Evolutionary conservation across 768 basidiomycete species (phyloP), one percentile per base, ranked within the genome.

Genomic region (Panaeolus papilionaceus): DNA sequence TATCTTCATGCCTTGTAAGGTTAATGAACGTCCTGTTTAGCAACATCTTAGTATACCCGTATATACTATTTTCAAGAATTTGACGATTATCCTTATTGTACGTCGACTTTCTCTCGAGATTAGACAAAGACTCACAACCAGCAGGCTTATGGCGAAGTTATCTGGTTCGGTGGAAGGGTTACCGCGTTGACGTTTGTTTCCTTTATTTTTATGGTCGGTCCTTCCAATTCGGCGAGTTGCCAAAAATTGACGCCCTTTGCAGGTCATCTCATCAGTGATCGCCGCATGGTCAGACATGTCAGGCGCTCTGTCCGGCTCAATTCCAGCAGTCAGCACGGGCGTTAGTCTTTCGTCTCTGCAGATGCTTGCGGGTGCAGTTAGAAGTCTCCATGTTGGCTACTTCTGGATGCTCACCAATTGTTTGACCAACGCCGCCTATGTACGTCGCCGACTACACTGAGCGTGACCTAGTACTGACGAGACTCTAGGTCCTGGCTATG

Each of bases 1-100:
- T 8, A 66, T 47, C 26, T 47, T 40, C 64, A 5, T 37, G 38
- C 65, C 28, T 54, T 37, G 33, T 66, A 64, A 64, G 16, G 23
- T 33, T 62, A 58, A 45, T 45, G 47, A 23, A 63, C 28, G 51
- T 33, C n/a, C 40, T 23, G 10, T 54, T 5, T 78, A 98, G 96
- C 98, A 99, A 96, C 95, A 90, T 79, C 84, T 99, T 62, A 93
- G 89, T 71, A 99, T 99, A 79, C 98, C 98, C 0, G 90, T 98
- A 33, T 99, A 98, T 80, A 99, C 98, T 0, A 99, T 99, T 70
- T 99, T 99, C 88, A 99, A 99, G 80, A 99, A 99, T 77, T 75
- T 99, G 74, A 98, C 98, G n/a, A 99, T 99, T 74, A 99, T 99
- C 71, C 86, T 99, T 37, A 99, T 99, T 75, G 96, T 95, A 70